phyloP scores from a whole-genome alignment of 2,329 filamentous ascomycete species.

The Leptodontidium sp. region DNA sequence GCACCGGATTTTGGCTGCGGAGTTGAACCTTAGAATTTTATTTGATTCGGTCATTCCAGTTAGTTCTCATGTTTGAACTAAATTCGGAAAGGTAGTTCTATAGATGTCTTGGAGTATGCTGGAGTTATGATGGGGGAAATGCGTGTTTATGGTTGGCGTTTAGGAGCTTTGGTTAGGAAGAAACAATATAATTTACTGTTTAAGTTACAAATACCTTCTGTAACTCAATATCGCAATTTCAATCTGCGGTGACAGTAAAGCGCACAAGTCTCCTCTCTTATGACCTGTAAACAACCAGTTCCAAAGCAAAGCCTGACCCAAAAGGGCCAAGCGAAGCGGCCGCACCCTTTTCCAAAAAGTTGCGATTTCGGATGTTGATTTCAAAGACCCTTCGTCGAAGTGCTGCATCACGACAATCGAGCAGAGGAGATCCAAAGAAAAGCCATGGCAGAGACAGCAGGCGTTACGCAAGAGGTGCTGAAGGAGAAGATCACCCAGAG shows the following conservation, averaged over 20 bases:
- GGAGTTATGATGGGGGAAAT: no score
- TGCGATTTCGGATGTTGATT: constrained; percentile 12
- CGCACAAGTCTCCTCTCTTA: no score
- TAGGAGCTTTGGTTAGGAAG: no score
- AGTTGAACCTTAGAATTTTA: constrained; percentile 11
- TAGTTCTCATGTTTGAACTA: not conserved
- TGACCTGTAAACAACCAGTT: not conserved
- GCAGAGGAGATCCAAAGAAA: not conserved
- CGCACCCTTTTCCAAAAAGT: not conserved
- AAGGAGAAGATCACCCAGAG: constrained; percentile 72
- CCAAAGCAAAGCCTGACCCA: not conserved
- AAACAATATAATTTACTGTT: no score
- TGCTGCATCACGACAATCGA: not conserved
- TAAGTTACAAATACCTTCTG: not conserved
- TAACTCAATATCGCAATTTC: not conserved
- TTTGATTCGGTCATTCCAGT: not conserved
- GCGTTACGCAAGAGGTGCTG: constrained; percentile 78
- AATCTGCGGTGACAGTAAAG: no score
- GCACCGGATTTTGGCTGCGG: constrained; percentile 10
- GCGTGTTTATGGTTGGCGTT: no score
- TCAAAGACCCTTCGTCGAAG: not conserved
- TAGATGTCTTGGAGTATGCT: not conserved
- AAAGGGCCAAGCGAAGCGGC: constrained; percentile 19
- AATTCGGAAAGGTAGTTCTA: not conserved
- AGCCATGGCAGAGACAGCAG: constrained; percentile 61